phyloP scores from a whole-genome alignment of 352 stramenopile species.

The Globisporangium polare region DNA sequence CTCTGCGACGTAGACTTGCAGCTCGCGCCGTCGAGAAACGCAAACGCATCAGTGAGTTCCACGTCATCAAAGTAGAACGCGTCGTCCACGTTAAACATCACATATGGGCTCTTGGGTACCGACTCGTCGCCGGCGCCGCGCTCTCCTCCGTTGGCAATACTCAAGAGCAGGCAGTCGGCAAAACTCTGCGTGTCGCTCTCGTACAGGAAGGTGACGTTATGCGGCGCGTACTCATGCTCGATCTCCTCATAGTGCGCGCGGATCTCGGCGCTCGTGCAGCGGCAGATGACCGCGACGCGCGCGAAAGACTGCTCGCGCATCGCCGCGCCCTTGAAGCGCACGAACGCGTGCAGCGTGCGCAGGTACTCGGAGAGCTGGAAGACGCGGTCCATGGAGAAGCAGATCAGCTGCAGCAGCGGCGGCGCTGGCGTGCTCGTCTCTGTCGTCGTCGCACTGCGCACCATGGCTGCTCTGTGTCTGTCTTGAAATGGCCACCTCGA shows the following conservation, averaged over 20 bases:
- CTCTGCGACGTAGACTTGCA: not conserved
- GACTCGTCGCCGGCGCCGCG: not conserved
- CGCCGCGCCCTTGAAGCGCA: slow-evolving; percentile 20
- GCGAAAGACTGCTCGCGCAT: slow-evolving; percentile 26
- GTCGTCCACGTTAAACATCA: slow-evolving; percentile 60
- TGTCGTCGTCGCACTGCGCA: not conserved
- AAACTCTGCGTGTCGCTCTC: slow-evolving; percentile 28
- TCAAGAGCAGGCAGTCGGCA: slow-evolving; percentile 25
- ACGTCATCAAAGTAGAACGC: slow-evolving; percentile 53
- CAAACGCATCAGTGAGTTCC: slow-evolving; percentile 31
- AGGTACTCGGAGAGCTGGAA: slow-evolving; percentile 62
- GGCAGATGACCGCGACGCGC: slow-evolving; percentile 29
- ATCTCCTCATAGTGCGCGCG: slow-evolving; percentile 30
- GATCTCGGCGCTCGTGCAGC: slow-evolving; percentile 30
- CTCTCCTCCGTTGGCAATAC: slow-evolving; percentile 15
- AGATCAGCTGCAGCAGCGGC: slow-evolving; percentile 40
- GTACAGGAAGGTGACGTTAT: slow-evolving; percentile 32
- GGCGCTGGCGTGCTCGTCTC: not conserved
- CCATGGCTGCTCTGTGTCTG: not conserved
- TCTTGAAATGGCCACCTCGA: not conserved
- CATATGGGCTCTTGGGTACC: slow-evolving; percentile 10
- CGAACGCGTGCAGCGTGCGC: slow-evolving; percentile 33
- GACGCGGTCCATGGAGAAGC: slow-evolving; percentile 64
- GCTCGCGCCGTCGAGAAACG: slow-evolving; percentile 9
- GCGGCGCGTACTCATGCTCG: slow-evolving; percentile 17